Evolutionary conservation across 495 filamentous ascomycete species (phyloP), one percentile per base, ranked within the genome.

Genomic region (Aspergillus steynii): DNA sequence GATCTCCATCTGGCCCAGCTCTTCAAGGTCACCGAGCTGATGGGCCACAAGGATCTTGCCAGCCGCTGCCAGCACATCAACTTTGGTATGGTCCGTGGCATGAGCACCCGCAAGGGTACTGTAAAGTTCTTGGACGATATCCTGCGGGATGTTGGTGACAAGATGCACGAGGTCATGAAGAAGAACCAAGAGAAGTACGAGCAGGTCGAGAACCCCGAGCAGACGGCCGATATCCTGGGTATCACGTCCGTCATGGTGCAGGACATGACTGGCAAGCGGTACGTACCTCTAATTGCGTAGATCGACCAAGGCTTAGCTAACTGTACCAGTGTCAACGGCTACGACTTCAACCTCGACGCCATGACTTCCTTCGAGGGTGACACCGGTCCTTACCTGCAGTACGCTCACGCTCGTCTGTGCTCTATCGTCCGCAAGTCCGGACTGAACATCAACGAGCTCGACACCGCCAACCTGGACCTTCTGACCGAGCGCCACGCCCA

Each of bases 211-310:
- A 77, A 90, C 65, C 86, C 86, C 4, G 82, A 76, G 51, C 72
- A 80, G 61, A 78, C 76, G 8, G 77, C 80, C 57, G 81, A 82
- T 60, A 82, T 72, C 25, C 77, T 90, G 10, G 87, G 86, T 58
- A 90, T 90, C 57, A 84, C 82, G 20, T 81, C 86, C 53, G 85
- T 91, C 59, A 88, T 90, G 84, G 85, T 89, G 42, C 88, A 91
- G 65, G 88, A 89, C 66, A 88, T 89, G 80, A 82, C 77, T 63
- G 84, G 84, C 64, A 88, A 88, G 80, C 82, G 86, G 85, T 87
- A 79, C 67, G 79, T 65, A 9, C 60, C 34, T 46, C 26, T 15
- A 7, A 46, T 49, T 4, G 29, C 1, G 25, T 27, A 37, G n/a
- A 27, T 5, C 1, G 27, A 3, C 8, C 12, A 26, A n/a, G 50